phyloP scores from a whole-genome alignment of 164 flowering plant genomes.

The Tetracentron sinense region DNA sequence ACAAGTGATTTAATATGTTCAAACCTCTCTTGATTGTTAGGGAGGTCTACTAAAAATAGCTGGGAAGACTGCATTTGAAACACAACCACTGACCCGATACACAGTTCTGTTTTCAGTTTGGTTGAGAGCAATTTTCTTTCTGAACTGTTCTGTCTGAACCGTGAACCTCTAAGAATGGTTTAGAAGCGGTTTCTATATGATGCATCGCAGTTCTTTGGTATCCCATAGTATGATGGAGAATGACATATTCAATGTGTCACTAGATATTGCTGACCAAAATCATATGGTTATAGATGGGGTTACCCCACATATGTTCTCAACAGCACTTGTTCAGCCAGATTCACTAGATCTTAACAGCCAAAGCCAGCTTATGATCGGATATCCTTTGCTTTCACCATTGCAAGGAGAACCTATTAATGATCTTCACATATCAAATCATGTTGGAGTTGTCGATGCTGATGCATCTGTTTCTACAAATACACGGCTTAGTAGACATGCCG shows the following conservation, averaged over 20 bases:
- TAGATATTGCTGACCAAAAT: constrained; percentile 19
- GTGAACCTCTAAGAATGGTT: background rate
- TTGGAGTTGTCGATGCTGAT: constrained; percentile 15
- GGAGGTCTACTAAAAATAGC: too few relatives aligned
- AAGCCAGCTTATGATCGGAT: constrained; percentile 31
- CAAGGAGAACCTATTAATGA: constrained; percentile 28
- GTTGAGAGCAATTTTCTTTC: too few relatives aligned
- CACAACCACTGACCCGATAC: too few relatives aligned
- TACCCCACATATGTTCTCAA: constrained; percentile 23
- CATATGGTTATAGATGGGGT: constrained; percentile 29
- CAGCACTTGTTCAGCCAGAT: constrained; percentile 27
- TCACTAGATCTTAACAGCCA: constrained; percentile 27
- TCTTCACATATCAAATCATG: constrained; percentile 9
- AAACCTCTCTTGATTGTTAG: too few relatives aligned
- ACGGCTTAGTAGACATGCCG: constrained; percentile 11
- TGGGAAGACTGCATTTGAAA: too few relatives aligned
- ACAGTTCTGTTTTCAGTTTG: too few relatives aligned
- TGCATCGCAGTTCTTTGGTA: background rate
- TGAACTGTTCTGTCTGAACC: too few relatives aligned
- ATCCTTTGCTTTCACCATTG: constrained; percentile 33
- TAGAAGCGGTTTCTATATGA: constrained; percentile 1
- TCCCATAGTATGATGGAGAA: constrained; percentile 32
- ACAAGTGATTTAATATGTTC: too few relatives aligned
- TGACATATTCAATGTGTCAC: constrained; percentile 20
- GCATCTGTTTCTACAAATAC: constrained; percentile 17